Percentiles rank a stretch among this genome's conserved stretches.
phyloP scores from a whole-genome alignment of 108 stramenopile genomes.

The Skeletonema tropicum region DNA sequence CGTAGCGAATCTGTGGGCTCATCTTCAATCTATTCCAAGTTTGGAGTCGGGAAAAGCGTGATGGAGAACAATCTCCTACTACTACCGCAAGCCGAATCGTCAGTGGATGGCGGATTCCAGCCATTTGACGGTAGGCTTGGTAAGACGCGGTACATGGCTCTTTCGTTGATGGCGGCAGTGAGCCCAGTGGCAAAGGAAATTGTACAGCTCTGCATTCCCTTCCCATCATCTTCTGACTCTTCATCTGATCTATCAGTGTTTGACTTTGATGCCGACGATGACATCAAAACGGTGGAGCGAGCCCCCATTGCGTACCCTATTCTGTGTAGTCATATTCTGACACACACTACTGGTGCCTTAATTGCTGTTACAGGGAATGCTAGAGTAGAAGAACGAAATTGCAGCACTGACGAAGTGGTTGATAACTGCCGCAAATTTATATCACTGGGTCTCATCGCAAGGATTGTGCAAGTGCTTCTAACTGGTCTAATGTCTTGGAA shows the following conservation, averaged over 20 bases:
- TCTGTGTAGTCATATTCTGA: slow-evolving; percentile 75
- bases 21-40: slow-evolving; percentile 59
- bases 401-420: slow-evolving; percentile 53
- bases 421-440: slow-evolving; percentile 74
- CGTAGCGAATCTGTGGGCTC: slow-evolving; percentile 30
- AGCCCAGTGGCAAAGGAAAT: slow-evolving; percentile 81
- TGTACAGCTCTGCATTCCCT: slow-evolving; percentile 76
- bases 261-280: slow-evolving; percentile 19
- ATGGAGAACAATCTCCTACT: slow-evolving; percentile 61
- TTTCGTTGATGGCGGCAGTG: slow-evolving; percentile 79
- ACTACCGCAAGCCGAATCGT: slow-evolving; percentile 58
- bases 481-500: slow-evolving; percentile 41
- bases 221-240: slow-evolving; percentile 51
- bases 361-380: slow-evolving; percentile 77
- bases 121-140: slow-evolving; percentile 83
- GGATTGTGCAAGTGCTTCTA: slow-evolving; percentile 75
- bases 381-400: slow-evolving; percentile 61
- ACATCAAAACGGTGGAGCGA: slow-evolving; percentile 39
- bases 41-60: slow-evolving; percentile 60
- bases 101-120: slow-evolving; percentile 70
- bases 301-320: slow-evolving; percentile 81
- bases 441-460: slow-evolving; percentile 73
- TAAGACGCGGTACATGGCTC: slow-evolving; percentile 71
- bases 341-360: slow-evolving; percentile 79
- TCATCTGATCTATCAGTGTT: slow-evolving; percentile 17